A percentile compares a stretch with the other conserved stretches of the same genome.
Evolutionary conservation across 2,329 filamentous ascomycete species (phyloP).

Genomic region (Microsporum ferrugineum): DNA sequence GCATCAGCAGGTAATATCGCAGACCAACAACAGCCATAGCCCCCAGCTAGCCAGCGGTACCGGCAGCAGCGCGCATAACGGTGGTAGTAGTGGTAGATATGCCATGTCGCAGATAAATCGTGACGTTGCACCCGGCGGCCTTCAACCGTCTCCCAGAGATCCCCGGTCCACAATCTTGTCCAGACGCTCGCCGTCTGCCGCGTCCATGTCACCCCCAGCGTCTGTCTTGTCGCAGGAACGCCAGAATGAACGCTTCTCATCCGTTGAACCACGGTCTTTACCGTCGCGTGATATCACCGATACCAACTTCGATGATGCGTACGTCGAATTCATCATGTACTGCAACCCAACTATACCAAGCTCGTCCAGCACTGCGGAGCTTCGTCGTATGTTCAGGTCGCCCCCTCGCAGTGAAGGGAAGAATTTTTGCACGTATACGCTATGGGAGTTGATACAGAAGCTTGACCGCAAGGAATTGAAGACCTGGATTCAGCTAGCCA

Average conservation of each 20-base stretch:
- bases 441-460: conserved; percentile 68
- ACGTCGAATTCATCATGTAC: conserved; percentile 73
- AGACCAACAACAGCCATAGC: neutral
- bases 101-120: neutral
- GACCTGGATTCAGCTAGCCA: conserved; percentile 81
- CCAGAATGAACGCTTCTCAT: conserved; percentile 18
- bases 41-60: neutral
- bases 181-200: conserved; percentile 22
- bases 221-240: conserved; percentile 19
- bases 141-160: conserved; percentile 30
- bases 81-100: neutral
- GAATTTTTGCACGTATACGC: conserved; percentile 62
- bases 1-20: neutral
- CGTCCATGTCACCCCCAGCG: conserved; percentile 33
- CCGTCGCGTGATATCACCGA: conserved; percentile 58
- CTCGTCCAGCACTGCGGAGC: conserved; percentile 56
- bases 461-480: conserved; percentile 75
- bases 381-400: conserved; percentile 64
- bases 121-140: conserved; percentile 16
- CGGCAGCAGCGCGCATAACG: neutral
- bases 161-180: conserved; percentile 21
- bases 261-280: conserved; percentile 40
- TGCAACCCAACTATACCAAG: conserved; percentile 73
- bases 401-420: conserved; percentile 83
- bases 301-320: conserved; percentile 67